phyloP scores from a whole-genome alignment of 345 rosid species.

The Jatropha curcas region DNA sequence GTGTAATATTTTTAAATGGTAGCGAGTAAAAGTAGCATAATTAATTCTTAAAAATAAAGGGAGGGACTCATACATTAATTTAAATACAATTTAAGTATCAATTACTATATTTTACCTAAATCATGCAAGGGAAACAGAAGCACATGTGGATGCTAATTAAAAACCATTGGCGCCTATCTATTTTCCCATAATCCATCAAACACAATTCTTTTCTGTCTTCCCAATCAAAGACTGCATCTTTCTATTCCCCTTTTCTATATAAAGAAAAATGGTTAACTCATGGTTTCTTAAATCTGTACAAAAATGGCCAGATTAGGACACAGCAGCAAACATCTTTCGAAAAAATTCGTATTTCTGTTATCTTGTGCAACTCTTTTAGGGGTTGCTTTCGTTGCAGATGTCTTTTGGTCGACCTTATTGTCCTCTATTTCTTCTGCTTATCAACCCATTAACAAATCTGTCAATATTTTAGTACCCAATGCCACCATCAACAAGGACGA shows the following conservation, averaged over 20 bases:
- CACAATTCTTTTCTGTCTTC: background rate
- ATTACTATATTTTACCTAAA: too few relatives aligned
- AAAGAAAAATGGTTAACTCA: constrained; percentile 14
- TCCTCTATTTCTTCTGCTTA: constrained; percentile 34
- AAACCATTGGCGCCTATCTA: constrained; percentile 5
- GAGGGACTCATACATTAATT: too few relatives aligned
- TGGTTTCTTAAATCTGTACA: constrained; percentile 8
- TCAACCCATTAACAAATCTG: constrained; percentile 29
- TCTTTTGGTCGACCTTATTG: constrained; percentile 48
- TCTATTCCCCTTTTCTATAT: background rate
- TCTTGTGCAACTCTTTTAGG: constrained; percentile 41
- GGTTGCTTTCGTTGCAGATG: constrained; percentile 40
- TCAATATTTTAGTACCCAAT: constrained; percentile 27
- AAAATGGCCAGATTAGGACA: constrained; percentile 41
- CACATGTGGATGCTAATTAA: too few relatives aligned
- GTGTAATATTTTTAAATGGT: too few relatives aligned
- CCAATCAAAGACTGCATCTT: background rate
- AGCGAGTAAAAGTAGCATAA: too few relatives aligned
- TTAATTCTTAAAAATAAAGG: too few relatives aligned
- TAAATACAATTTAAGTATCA: too few relatives aligned
- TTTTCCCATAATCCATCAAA: background rate
- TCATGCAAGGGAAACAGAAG: too few relatives aligned
- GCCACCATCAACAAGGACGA: background rate
- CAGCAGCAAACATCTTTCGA: constrained; percentile 31
- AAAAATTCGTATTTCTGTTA: constrained; percentile 33